phyloP scores from a whole-genome alignment of 768 basidiomycete species.

The Lactarius akahatsu region DNA sequence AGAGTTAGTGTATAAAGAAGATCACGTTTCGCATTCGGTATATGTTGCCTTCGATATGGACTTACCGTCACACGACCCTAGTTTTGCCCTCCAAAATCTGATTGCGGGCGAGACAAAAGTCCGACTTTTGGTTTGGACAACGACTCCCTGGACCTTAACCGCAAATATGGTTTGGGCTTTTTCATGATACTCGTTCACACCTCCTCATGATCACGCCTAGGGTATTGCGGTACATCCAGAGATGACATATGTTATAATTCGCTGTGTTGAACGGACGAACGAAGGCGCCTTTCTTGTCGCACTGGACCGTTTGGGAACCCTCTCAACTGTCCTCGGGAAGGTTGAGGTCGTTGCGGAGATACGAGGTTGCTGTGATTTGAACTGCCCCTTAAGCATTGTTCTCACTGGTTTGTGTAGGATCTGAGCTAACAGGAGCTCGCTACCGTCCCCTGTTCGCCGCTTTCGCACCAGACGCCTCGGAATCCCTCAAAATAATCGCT shows the following conservation, averaged over 20 bases:
- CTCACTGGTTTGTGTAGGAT: constrained; percentile 35
- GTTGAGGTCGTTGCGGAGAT: constrained; percentile 39
- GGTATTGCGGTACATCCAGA: constrained; percentile 85
- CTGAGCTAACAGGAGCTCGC: constrained; percentile 54
- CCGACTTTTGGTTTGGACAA: constrained; percentile 88
- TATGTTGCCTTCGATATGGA: constrained; percentile 80
- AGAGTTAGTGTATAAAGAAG: constrained; percentile 86
- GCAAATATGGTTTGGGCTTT: constrained; percentile 78
- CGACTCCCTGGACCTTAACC: constrained; percentile 95
- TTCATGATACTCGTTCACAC: constrained; percentile 4
- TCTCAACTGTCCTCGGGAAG: constrained; percentile 38
- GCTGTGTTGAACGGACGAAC: constrained; percentile 18
- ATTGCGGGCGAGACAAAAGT: constrained; percentile 39
- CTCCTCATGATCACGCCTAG: constrained; percentile 41
- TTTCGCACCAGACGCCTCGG: constrained; percentile 17
- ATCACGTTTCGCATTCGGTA: constrained; percentile 84
- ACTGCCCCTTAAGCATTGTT: not conserved
- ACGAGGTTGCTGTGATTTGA: constrained; percentile 10
- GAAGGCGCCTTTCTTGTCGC: constrained; percentile 38
- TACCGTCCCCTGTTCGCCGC: constrained; percentile 64
- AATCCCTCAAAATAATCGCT: constrained; percentile 48
- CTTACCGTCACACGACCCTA: constrained; percentile 29
- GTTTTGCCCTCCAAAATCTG: constrained; percentile 35
- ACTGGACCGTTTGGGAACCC: constrained; percentile 35
- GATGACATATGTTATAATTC: constrained; percentile 60